Percentiles rank a stretch among this genome's conserved stretches.
phyloP scores from a whole-genome alignment of 106 monocot genomes.

The Acorus calamus region DNA sequence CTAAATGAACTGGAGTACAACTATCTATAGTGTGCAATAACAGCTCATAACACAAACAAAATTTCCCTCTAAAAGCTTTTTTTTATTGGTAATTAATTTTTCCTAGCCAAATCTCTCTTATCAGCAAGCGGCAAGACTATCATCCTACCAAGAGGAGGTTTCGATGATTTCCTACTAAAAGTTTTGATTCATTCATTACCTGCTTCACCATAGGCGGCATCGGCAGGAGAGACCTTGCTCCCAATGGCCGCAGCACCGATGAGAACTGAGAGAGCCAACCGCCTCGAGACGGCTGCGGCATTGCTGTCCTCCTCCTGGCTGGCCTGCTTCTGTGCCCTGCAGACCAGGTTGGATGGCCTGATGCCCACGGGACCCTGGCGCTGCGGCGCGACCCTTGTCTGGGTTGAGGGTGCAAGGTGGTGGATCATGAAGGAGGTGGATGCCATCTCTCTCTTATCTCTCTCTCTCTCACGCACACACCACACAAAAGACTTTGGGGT shows the following conservation, averaged over 20 bases:
- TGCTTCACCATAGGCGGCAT: conserved; percentile 89
- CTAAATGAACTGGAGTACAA: too few relatives aligned
- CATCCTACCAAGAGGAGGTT: too few relatives aligned
- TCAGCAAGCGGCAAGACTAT: not conserved
- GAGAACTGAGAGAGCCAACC: conserved; percentile 68
- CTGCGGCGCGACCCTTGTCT: conserved; percentile 14
- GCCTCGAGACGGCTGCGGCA: conserved; percentile 40
- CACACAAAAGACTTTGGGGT: not conserved
- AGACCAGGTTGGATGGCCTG: conserved; percentile 42
- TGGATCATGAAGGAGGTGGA: conserved; percentile 85
- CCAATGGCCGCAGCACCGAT: conserved; percentile 59
- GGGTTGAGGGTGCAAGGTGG: conserved; percentile 49
- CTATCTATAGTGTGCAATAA: too few relatives aligned
- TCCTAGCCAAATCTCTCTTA: too few relatives aligned
- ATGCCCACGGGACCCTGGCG: conserved; percentile 8
- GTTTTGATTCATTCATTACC: conserved; percentile 23
- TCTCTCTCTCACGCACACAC: not conserved
- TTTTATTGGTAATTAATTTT: too few relatives aligned
- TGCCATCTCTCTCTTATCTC: conserved; percentile 34
- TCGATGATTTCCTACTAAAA: not conserved
- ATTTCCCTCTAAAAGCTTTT: too few relatives aligned
- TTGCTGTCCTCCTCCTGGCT: conserved; percentile 12
- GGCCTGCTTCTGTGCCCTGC: conserved; percentile 56
- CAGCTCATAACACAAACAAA: too few relatives aligned
- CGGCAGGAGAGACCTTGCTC: conserved; percentile 64